A percentile compares a stretch with the other conserved stretches of the same genome.
Evolutionary conservation across 2,329 filamentous ascomycete genomes (phyloP).

Genomic region (Arthrinium puccinioides): DNA sequence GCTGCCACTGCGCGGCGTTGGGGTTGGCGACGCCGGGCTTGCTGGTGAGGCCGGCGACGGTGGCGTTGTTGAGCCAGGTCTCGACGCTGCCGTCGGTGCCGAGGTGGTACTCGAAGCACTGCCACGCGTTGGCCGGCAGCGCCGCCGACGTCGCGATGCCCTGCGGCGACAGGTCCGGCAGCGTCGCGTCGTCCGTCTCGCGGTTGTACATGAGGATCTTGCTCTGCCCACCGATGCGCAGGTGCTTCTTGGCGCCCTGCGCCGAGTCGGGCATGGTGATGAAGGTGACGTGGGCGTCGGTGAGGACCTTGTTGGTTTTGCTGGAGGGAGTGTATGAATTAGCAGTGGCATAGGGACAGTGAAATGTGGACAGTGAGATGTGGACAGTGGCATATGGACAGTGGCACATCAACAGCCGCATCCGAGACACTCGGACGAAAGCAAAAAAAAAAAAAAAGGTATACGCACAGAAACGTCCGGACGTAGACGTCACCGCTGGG

Average conservation of each 20-base stretch:
- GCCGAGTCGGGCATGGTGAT: conserved; percentile 56
- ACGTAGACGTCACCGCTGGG: conserved; percentile 52
- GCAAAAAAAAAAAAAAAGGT: background rate
- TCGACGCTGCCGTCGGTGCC: conserved; percentile 50
- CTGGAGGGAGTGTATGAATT: too few species aligned
- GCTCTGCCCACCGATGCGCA: conserved; percentile 54
- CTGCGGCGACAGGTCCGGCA: conserved; percentile 52
- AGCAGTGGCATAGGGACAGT: too few species aligned
- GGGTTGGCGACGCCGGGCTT: conserved; percentile 38
- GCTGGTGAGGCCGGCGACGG: conserved; percentile 42
- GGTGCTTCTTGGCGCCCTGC: conserved; percentile 48
- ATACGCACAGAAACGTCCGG: conserved; percentile 44
- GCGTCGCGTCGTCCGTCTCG: conserved; percentile 54
- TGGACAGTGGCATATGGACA: too few species aligned
- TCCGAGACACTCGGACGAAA: background rate
- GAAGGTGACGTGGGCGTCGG: conserved; percentile 52
- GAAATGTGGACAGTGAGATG: too few species aligned
- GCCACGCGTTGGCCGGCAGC: conserved; percentile 43
- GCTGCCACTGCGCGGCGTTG: conserved; percentile 46
- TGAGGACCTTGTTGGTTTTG: conserved; percentile 49
- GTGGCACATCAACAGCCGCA: too few species aligned
- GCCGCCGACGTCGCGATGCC: conserved; percentile 47
- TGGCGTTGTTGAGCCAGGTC: conserved; percentile 50
- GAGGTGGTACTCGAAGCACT: conserved; percentile 56
- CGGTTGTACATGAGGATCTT: conserved; percentile 59